Percentiles rank a stretch among this genome's conserved stretches.
phyloP scores from a whole-genome alignment of 805 yeast genomes.

The Torulaspora delbrueckii region DNA sequence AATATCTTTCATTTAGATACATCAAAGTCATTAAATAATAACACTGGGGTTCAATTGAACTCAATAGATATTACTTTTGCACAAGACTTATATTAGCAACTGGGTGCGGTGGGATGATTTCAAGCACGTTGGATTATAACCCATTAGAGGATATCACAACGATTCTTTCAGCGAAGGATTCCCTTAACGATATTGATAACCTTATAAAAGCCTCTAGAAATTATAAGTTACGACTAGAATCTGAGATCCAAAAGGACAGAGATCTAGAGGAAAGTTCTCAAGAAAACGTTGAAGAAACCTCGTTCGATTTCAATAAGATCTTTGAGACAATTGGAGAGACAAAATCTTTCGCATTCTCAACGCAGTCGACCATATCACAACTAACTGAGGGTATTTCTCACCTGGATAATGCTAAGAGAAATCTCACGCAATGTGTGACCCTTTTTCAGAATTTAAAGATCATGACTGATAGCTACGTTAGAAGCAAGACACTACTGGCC shows the following conservation, averaged over 20 bases:
- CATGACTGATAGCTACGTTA: constrained; percentile 48
- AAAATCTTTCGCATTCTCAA: constrained; percentile 68
- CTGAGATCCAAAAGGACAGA: constrained; percentile 40
- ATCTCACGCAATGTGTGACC: constrained; percentile 79
- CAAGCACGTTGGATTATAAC: constrained; percentile 43
- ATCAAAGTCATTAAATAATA: too few relatives aligned
- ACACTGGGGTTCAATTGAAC: neutral
- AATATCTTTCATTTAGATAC: too few relatives aligned
- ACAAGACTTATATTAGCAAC: neutral
- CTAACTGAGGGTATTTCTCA: constrained; percentile 76
- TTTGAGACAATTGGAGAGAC: constrained; percentile 58
- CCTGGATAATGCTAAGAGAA: constrained; percentile 77
- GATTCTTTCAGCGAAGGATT: constrained; percentile 48
- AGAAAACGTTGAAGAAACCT: constrained; percentile 11
- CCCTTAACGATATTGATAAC: constrained; percentile 47
- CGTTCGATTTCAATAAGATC: constrained; percentile 35
- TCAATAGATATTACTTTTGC: neutral
- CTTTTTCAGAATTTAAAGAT: constrained; percentile 82
- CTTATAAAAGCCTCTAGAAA: constrained; percentile 46
- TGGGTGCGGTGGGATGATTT: constrained; percentile 15
- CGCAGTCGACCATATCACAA: constrained; percentile 56
- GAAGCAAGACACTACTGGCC: constrained; percentile 19
- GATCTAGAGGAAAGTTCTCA: constrained; percentile 19
- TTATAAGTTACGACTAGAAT: constrained; percentile 48
- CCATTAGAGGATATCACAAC: constrained; percentile 50